Evolutionary conservation across 78 protist genomes (phyloP).

Genomic region (Protostelium mycophagum): DNA sequence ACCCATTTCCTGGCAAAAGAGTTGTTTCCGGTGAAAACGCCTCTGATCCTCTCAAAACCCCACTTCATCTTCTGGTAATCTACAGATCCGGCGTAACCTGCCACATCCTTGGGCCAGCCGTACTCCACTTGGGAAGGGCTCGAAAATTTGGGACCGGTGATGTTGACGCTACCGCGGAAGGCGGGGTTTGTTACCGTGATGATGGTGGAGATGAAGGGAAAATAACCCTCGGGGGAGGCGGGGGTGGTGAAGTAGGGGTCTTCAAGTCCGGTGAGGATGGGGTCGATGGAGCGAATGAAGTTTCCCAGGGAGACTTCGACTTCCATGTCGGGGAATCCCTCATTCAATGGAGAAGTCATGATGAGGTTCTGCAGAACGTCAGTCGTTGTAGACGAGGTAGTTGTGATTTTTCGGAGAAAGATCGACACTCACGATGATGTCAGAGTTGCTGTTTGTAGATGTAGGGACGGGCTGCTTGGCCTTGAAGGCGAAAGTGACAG

Average conservation of each 20-base stretch:
- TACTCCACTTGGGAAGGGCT: neutral
- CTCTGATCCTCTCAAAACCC: neutral
- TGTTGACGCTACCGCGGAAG: neutral
- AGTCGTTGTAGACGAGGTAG: neutral
- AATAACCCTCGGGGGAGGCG: neutral
- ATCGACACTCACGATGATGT: neutral
- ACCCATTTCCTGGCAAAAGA: neutral
- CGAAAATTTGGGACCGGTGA: neutral
- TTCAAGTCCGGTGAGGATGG: neutral
- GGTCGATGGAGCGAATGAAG: neutral
- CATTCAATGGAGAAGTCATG: neutral
- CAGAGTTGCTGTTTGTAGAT: neutral
- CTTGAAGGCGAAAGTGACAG: neutral
- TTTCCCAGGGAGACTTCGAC: neutral
- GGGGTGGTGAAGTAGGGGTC: neutral
- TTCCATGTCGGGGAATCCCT: neutral
- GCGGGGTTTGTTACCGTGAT: neutral
- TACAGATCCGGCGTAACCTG: neutral
- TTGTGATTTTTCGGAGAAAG: no score
- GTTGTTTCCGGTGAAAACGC: neutral
- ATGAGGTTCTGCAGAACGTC: neutral
- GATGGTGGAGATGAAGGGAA: neutral
- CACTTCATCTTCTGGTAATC: neutral
- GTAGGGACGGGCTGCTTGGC: neutral
- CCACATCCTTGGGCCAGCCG: neutral